Evolutionary conservation across 2,329 filamentous ascomycete species (phyloP).

Genomic region (Ophiostoma sp.): DNA sequence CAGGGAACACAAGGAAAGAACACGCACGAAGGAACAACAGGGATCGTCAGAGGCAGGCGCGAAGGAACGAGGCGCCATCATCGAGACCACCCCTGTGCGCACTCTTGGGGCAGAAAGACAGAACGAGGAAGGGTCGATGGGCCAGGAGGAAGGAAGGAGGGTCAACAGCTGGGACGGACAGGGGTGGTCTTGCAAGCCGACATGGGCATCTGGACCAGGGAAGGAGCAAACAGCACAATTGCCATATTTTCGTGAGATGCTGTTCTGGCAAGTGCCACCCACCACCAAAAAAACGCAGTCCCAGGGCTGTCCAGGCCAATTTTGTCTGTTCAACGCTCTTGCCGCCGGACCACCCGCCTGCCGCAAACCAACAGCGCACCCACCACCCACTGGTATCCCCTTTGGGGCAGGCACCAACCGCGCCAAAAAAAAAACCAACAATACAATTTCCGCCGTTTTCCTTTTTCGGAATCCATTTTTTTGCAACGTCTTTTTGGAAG

Average conservation of each 20-base stretch:
- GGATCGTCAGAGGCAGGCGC: neutral
- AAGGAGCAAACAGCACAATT: neutral
- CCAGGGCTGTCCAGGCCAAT: neutral
- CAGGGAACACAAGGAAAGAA: neutral
- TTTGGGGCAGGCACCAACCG: neutral
- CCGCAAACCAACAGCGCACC: neutral
- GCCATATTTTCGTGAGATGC: neutral
- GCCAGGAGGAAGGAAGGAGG: neutral
- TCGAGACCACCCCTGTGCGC: neutral
- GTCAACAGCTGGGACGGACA: neutral
- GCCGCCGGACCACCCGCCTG: neutral
- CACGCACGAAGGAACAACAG: neutral
- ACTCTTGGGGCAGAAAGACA: neutral
- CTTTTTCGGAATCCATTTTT: neutral
- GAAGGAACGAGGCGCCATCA: neutral
- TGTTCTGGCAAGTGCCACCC: neutral
- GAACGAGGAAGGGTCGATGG: neutral
- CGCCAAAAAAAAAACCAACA: neutral
- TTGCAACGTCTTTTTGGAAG: neutral
- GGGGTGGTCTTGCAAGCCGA: neutral
- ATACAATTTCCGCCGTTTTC: neutral
- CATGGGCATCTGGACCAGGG: neutral
- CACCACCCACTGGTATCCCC: neutral
- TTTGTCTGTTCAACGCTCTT: conserved; percentile 5
- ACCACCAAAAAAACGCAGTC: neutral